Evolutionary conservation across 139 green algal genomes (phyloP), one percentile per base, ranked within the genome.

Genomic region (Asterochloris sp.): DNA sequence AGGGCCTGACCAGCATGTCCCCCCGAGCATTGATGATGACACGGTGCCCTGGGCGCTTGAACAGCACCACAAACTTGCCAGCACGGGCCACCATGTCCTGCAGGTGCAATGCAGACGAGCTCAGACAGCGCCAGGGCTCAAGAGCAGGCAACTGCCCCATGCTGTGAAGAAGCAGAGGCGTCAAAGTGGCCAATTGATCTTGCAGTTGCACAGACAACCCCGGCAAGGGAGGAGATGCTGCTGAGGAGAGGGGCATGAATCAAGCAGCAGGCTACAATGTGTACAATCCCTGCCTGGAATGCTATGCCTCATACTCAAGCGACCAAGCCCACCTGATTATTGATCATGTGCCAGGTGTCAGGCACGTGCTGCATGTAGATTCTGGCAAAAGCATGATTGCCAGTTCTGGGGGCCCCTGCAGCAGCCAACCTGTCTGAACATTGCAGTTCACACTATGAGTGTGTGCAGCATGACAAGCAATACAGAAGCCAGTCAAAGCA

Each of bases 271-370:
- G 38, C 38, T 54, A 6, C 38, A 54, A 54, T 54, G 38, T 71
- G 66, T 10, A 23, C 21, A 10, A 71, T 23, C 38, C 38, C 38
- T 2, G 38, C 38, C 38, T 54, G 38, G 6, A 2, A 54, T 54
- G 38, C 38, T 54, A 6, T 6, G 38, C 38, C 38, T 54, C 38
- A 6, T 73, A 24, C 66, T 73, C 38, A 54, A 54, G 38, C 6
- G 38, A 10, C 38, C 38, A 54, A 54, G 19, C 12, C 13, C 38
- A 89, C 86, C 63, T 91, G 83, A 27, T 79, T 78, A 74, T 94
- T 93, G 79, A 94, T 94, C 54, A 94, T 78, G 82, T 90, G 83
- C 82, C 87, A 94, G 17, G 87, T 92, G 74, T 94, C 83, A 16
- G 88, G 88, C 14, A 94, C 83, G 0, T 62, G 19, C 1, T 28